These are phyloP conservation scores for Elsinoe batatas DNA, from an alignment of 2,329 filamentous ascomycete genomes.

Conservation along the genomic window DNA sequence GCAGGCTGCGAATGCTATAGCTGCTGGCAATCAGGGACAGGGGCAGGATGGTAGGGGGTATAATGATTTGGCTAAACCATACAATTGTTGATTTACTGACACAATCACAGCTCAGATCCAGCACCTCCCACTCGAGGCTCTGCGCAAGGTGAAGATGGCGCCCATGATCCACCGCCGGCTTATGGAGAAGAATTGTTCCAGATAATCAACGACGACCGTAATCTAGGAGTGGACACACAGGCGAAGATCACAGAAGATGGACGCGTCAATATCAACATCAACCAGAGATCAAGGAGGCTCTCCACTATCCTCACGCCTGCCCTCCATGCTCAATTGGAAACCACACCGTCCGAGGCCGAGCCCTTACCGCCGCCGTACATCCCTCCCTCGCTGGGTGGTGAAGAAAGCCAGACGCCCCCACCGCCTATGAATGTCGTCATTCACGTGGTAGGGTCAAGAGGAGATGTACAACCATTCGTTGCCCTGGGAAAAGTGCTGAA, in stretches of 20 bases:
- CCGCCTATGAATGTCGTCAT: conserved; percentile 58
- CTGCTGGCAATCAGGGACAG: not conserved
- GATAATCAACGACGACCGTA: conserved; percentile 29
- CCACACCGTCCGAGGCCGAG: conserved; percentile 38
- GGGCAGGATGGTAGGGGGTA: not conserved
- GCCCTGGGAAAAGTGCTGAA: conserved; percentile 57
- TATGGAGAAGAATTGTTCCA: conserved; percentile 31
- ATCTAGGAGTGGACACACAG: conserved; percentile 28
- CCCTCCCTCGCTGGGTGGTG: conserved; percentile 60
- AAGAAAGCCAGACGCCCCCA: conserved; percentile 46
- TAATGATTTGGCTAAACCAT: not conserved
- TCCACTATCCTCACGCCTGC: conserved; percentile 59
- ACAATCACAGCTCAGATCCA: not conserved
- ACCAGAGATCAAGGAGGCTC: conserved; percentile 56
- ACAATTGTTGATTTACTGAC: not conserved
- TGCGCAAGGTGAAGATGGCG: conserved; percentile 6
- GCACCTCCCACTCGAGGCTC: not conserved
- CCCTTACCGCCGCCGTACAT: conserved; percentile 59
- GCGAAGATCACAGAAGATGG: conserved; percentile 51
- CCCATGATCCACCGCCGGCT: conserved; percentile 29
- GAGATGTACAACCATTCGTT: conserved; percentile 68
- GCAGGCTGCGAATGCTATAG: conserved; percentile 14
- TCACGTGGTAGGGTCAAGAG: conserved; percentile 64
- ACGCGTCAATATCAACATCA: conserved; percentile 69
- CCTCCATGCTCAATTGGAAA: conserved; percentile 45